Conservation (phyloP, 805 yeast genomes). For the Clavispora carvajalis region DNA sequence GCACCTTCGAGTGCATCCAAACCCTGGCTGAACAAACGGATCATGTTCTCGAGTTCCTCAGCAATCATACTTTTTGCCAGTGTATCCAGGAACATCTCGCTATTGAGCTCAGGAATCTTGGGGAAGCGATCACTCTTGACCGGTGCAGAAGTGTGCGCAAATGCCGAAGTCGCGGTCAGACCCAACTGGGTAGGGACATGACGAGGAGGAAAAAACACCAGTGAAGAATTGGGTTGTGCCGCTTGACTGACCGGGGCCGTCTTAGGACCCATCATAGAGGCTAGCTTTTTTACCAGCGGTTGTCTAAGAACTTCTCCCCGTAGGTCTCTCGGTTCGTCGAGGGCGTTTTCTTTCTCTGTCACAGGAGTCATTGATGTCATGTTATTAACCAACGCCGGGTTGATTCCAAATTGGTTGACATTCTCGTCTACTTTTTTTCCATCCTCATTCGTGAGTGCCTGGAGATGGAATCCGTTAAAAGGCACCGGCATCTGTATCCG, state of each 20-base stretch:
- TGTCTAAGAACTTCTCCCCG: neutral
- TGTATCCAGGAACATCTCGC: constrained; percentile 34
- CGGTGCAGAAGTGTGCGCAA: neutral
- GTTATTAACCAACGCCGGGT: constrained; percentile 44
- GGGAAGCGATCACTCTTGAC: constrained; percentile 24
- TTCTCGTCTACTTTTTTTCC: constrained; percentile 26
- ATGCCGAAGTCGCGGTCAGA: neutral
- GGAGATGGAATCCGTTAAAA: constrained; percentile 29
- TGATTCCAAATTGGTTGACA: constrained; percentile 65
- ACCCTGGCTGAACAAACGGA: constrained; percentile 33
- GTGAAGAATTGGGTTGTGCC: neutral
- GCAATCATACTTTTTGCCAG: constrained; percentile 31
- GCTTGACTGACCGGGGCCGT: neutral
- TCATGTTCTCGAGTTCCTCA: constrained; percentile 34
- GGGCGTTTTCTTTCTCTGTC: constrained; percentile 45
- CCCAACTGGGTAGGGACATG: neutral
- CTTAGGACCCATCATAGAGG: constrained; percentile 2
- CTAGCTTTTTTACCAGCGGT: constrained; percentile 1
- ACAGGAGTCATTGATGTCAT: constrained; percentile 78
- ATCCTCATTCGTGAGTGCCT: constrained; percentile 33
- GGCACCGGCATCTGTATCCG: constrained; percentile 77
- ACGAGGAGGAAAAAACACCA: neutral
- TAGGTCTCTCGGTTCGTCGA: constrained; percentile 8
- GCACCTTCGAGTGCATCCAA: constrained; percentile 33
- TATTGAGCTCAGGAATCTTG: constrained; percentile 28